Evolutionary conservation across 495 filamentous ascomycete genomes (phyloP), one percentile per base, ranked within the genome.

Genomic region (Penicillium atrosanguineum): DNA sequence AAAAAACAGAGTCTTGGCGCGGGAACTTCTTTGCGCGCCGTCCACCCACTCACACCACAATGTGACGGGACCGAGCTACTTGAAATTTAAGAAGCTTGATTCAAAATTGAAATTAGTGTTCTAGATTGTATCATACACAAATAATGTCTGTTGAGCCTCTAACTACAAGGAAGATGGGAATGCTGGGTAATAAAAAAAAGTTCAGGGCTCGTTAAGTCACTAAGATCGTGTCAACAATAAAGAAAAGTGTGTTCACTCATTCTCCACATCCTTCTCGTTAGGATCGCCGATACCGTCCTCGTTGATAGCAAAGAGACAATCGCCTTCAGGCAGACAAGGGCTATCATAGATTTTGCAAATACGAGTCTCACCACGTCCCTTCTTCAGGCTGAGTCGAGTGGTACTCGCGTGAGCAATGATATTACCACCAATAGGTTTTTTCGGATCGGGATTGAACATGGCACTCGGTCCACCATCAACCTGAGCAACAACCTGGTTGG

Each of bases 341-440:
- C 91, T 96, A 70, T 98, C 94, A 70, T 97, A 98, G 52, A 98
- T 97, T 81, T 96, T 97, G 71, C 95, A 97, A 49, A 98, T 86
- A 73, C 94, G 83, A 18, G 94, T 97, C 79, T 98, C 94, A 18
- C 85, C 94, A 21, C 93, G 77, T 15, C 95, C 95, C 69, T 98
- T 98, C 76, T 95, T 96, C 62, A 98, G 69, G 58, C 90, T 95
- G 59, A 98, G 74, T 48, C 84, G 62, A 9, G 94, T 98, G 7
- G 94, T 98, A 60, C 88, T 94, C 36, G 94, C 91, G 68, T 98
- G 94, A 14, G 94, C 94, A 67, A 98, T 97, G 66, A 98, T 97
- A 69, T 98, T 97, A 56, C 94, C 94, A 48, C 94, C 94, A 70
- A 98, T 97, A 1, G 94, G 94, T 65, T 98, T 98, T 82, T 98